These are phyloP conservation scores for Citrus sp. DNA, from an alignment of 345 rosid species.

Conservation along the genomic window DNA sequence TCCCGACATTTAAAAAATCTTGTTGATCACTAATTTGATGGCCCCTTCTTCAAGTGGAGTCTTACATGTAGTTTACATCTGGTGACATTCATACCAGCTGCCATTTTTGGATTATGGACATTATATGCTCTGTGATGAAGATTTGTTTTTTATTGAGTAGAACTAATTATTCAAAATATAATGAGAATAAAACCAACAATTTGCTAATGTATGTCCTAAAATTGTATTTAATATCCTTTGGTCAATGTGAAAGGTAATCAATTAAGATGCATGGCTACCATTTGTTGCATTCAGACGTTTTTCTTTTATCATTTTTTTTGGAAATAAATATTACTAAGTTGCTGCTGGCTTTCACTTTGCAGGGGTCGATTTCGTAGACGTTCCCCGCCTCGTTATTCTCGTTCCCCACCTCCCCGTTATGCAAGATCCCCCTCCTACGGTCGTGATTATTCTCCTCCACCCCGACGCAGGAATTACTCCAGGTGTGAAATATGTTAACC, in stretches of 20 bases:
- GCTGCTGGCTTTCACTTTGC: constrained; percentile 1
- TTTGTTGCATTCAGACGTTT: neutral
- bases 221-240: neutral
- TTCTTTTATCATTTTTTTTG: neutral
- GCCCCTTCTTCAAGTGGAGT: neutral
- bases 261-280: neutral
- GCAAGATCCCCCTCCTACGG: constrained; percentile 67
- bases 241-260: neutral
- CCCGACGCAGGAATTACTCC: constrained; percentile 51
- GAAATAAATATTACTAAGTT: neutral
- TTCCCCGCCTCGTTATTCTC: constrained; percentile 56
- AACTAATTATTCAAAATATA: neutral
- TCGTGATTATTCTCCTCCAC: constrained; percentile 63
- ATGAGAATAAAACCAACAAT: neutral
- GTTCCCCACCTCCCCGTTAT: constrained; percentile 76
- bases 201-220: neutral
- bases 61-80: neutral
- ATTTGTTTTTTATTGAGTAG: neutral
- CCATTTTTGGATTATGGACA: neutral
- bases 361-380: constrained; percentile 58
- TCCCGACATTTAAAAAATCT: neutral
- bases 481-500: constrained; percentile 32
- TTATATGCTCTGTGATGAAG: neutral
- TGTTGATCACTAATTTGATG: neutral
- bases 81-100: neutral